Percentiles rank a stretch among this genome's conserved stretches.
Conservation (phyloP, 257 asterid genomes). For the Paulownia fortunei region DNA sequence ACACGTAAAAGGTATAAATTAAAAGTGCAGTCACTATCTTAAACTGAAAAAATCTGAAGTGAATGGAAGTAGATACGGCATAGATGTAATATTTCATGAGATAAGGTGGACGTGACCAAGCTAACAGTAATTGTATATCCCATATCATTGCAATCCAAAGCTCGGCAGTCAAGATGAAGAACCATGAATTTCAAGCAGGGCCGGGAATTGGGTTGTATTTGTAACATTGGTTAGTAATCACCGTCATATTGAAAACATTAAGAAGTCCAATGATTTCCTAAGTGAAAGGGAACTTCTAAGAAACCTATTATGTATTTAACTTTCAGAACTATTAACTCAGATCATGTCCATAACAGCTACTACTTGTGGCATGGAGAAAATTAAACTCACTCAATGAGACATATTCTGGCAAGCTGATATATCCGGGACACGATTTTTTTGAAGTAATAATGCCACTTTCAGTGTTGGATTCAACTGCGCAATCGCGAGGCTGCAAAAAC, state of each 20-base stretch:
- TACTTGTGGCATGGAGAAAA: constrained; percentile 4
- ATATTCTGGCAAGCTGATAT: constrained; percentile 74
- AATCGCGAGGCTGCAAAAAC: constrained; percentile 84
- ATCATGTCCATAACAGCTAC: not conserved
- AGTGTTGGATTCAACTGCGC: constrained; percentile 47
- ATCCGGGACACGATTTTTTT: constrained; percentile 62
- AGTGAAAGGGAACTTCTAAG: not conserved
- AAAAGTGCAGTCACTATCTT: not conserved
- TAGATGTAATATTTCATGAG: constrained; percentile 4
- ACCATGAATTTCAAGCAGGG: not conserved
- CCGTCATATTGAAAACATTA: not conserved
- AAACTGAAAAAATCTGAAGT: not conserved
- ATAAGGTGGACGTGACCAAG: not conserved
- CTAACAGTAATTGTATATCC: not conserved
- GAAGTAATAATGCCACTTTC: constrained; percentile 46
- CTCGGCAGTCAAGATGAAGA: not conserved
- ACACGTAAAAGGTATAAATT: not conserved
- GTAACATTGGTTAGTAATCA: not conserved
- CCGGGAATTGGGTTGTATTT: not conserved
- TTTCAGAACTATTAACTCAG: not conserved
- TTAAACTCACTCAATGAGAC: constrained; percentile 54
- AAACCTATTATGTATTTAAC: not conserved
- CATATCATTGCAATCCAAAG: not conserved
- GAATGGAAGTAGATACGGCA: not conserved
- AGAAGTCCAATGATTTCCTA: not conserved